These are phyloP conservation scores for Cladosporium sp. DNA, from an alignment of 2,329 filamentous ascomycete species.

Conservation along the genomic window DNA sequence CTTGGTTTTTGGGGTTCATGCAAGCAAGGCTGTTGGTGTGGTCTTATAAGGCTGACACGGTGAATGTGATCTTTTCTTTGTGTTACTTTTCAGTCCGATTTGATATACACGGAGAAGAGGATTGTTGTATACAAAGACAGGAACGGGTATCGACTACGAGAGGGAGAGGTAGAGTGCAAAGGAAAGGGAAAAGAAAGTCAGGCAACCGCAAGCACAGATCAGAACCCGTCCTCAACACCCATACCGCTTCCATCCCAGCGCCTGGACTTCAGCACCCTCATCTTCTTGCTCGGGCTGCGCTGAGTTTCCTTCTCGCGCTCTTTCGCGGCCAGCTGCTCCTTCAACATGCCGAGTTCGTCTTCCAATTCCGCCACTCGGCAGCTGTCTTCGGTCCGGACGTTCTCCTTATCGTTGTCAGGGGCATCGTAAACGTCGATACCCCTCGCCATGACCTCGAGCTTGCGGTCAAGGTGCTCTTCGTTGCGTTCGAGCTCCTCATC, in stretches of 20 bases:
- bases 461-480: slow-evolving; percentile 82
- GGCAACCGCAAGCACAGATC: slow-evolving; percentile 1
- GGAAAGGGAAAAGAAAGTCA: neutral
- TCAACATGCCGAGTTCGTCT: slow-evolving; percentile 42
- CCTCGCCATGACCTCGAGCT: slow-evolving; percentile 68
- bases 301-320: slow-evolving; percentile 34
- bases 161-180: too few relatives aligned
- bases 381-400: slow-evolving; percentile 8
- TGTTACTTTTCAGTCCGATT: too few relatives aligned
- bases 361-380: slow-evolving; percentile 34
- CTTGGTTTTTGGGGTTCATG: neutral
- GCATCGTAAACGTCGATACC: slow-evolving; percentile 45
- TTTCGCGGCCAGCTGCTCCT: slow-evolving; percentile 36
- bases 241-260: slow-evolving; percentile 40
- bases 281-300: slow-evolving; percentile 45
- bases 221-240: slow-evolving; percentile 22
- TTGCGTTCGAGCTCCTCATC: slow-evolving; percentile 71
- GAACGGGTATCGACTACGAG: slow-evolving; percentile 9
- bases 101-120: too few relatives aligned
- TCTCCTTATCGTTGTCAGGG: slow-evolving; percentile 30
- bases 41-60: too few relatives aligned
- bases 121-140: neutral
- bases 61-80: too few relatives aligned
- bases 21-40: neutral
- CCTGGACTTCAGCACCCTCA: slow-evolving; percentile 46